Base-by-base conservation (phyloP, 805 yeast genomes). In the Cyberlindnera petersonii region DNA sequence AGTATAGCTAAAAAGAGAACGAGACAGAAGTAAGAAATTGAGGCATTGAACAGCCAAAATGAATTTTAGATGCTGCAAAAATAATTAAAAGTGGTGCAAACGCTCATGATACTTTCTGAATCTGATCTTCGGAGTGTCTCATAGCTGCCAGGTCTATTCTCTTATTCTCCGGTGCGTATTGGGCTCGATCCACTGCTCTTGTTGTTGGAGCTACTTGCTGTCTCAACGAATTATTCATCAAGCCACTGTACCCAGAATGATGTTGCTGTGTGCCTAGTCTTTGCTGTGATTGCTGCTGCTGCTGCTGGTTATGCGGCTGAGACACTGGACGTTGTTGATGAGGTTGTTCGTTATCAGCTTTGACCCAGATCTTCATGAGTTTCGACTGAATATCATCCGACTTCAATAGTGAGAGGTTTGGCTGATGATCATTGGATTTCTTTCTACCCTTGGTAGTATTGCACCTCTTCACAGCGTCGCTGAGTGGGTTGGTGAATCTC, bases 401-500 rank as follows among this genome's bases (percentile, higher is more conserved):
- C 28, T 1, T 42, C 43, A 6, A 23, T 15, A 6, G 35, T 6
- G 9, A 15, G 10, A 3, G 39, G 13, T 1, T 32, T 15, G 4
- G 24, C 9, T 15, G 24, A 4, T 5, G 32, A n/a, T 34, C 35
- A 16, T 37, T 24, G 24, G 17, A 14, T 15, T 21, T 24, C n/a
- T 33, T 39, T 18, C 28, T 26, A 17, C 11, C 35, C 23, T 28
- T 27, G n/a, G 28, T 31, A 11, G 41, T 23, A 13, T 67, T 68
- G 5, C 75, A 52, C 44, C 93, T 64, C 31, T 71, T 67, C 22
- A 86, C 58, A 3, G 86, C 74, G 33, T 77, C 83, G 5, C 74
- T 72, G 3, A 84, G 63, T 1, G 96, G 95, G 48, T 86, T 86
- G 27, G 66, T 64, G 58, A 80, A 75, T 43, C 93, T 68, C 53